phyloP scores from a whole-genome alignment of 2,329 filamentous ascomycete species.

The Aurifilum marmelostoma region DNA sequence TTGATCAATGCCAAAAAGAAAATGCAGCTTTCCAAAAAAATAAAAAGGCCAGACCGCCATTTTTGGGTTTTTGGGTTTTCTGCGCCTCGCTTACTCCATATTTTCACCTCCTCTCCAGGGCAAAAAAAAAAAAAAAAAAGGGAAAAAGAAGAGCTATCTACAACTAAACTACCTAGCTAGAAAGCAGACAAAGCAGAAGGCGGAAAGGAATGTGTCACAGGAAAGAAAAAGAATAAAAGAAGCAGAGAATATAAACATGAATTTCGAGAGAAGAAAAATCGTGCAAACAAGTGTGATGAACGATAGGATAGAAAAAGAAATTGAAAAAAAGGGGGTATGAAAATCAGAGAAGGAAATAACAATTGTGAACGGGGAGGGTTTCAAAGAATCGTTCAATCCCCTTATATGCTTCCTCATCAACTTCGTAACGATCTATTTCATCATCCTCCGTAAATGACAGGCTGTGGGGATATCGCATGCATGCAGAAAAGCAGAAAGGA shows the following conservation, averaged over 20 bases:
- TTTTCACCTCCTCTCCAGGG: not conserved
- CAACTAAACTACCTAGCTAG: conserved; percentile 16
- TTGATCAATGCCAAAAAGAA: not conserved
- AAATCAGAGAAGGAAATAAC: no score
- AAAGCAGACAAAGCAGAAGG: not conserved
- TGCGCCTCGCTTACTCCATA: conserved; percentile 24
- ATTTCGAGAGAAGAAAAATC: conserved; percentile 1
- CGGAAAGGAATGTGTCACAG: not conserved
- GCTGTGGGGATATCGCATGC: conserved; percentile 18
- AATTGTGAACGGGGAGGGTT: not conserved
- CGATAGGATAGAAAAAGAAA: conserved; percentile 14
- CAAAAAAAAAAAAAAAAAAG: no score
- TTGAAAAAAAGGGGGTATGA: conserved; percentile 5
- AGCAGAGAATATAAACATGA: conserved; percentile 11
- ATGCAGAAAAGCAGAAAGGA: not conserved
- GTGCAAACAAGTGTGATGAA: conserved; percentile 9
- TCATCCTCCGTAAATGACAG: conserved; percentile 23
- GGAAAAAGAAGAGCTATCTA: conserved; percentile 14
- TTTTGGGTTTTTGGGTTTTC: not conserved
- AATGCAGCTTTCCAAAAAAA: conserved; percentile 1
- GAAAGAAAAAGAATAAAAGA: not conserved
- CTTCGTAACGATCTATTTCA: conserved; percentile 24
- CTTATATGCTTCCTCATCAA: conserved; percentile 19
- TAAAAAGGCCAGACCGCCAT: not conserved
- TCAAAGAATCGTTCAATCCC: not conserved